Base-by-base conservation (phyloP, 1,284 basidiomycete genomes). In the Trichosporon sp. region DNA sequence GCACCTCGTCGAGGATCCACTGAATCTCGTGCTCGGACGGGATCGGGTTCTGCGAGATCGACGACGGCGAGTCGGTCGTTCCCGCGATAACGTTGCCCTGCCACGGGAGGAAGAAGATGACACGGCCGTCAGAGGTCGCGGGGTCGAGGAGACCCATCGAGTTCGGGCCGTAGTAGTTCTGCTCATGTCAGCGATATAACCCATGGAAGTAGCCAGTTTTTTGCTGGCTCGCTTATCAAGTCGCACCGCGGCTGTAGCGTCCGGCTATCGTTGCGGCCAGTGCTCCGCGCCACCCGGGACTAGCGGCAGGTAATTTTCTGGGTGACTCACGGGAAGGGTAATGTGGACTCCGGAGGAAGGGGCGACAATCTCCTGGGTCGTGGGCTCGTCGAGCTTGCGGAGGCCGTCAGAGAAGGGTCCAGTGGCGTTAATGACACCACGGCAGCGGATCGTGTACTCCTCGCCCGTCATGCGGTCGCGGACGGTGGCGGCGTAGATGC, bases 81-180 rank as follows among this genome's bases (percentile, higher is more conserved):
- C 96, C 96, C 2, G 96, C 96, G 74, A 99, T 96, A 65, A 95
- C 96, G 85, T 93, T 94, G 26, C 96, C 96, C 85, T 98, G 92
- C 96, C 96, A 99, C 0, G 96, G 96, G 21, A 99, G 88, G 89
- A 98, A 98, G 88, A 98, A 99, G 81, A 98, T 96, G 72, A 99
- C 96, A 63, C 96, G 91, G 0, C 96, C 96, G 78, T 99, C 96
- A 0, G 92, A 95, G 7, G 96, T 98, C 10, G 93, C 88, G 0
- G 96, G 96, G 85, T 99, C 96, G 68, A 99, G 89, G 6, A 99
- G 88, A 66, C 96, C 96, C 92, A 98, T 98, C 71, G 89, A 92
- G 67, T 93, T 91, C 1, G 96, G 96, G 6, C 94, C 93, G 81
- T 97, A 98, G 87, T 98, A 99, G 82, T 93, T 94, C 76, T 78